These are phyloP conservation scores for Candida silvatica DNA, from an alignment of 805 yeast genomes.

Conservation along the genomic window DNA sequence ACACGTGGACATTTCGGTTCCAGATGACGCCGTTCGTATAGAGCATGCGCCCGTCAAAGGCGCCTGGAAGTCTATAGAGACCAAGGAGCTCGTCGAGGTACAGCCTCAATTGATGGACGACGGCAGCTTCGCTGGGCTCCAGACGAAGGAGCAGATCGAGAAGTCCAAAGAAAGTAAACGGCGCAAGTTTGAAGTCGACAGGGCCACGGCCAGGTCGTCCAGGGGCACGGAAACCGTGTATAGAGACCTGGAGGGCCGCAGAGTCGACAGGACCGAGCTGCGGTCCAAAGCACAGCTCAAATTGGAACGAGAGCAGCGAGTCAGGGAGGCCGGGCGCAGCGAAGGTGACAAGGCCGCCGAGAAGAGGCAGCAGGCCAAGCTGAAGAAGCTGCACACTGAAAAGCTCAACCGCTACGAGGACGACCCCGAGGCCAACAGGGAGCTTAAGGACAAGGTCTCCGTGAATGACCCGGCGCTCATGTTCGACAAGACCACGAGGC, in stretches of 20 bases:
- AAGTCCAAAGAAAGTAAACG: constrained; percentile 20
- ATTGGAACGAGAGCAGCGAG: constrained; percentile 19
- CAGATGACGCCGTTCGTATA: too few species aligned
- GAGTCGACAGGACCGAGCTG: constrained; percentile 3
- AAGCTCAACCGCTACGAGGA: constrained; percentile 26
- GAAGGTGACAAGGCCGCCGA: constrained; percentile 30
- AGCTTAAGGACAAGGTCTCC: constrained; percentile 23
- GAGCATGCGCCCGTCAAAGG: too few species aligned
- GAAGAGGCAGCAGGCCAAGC: constrained; percentile 25
- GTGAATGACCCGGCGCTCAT: constrained; percentile 59
- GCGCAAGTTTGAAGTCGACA: constrained; percentile 13
- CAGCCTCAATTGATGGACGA: constrained; percentile 12
- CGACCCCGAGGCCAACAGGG: constrained; percentile 29
- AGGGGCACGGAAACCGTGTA: constrained; percentile 34
- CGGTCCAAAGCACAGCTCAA: constrained; percentile 6
- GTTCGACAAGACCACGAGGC: constrained; percentile 27
- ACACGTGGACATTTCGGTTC: too few species aligned
- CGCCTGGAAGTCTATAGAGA: constrained; percentile 13
- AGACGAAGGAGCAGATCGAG: constrained; percentile 35
- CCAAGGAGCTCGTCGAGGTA: constrained; percentile 11
- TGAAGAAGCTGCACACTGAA: constrained; percentile 19
- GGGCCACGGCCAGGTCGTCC: too few species aligned
- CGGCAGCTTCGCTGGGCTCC: constrained; percentile 31
- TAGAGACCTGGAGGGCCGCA: constrained; percentile 56
- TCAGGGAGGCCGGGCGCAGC: constrained; percentile 26